Conservation (phyloP, 192 early-diverging fungal species). For the Dimargaris verticillata region DNA sequence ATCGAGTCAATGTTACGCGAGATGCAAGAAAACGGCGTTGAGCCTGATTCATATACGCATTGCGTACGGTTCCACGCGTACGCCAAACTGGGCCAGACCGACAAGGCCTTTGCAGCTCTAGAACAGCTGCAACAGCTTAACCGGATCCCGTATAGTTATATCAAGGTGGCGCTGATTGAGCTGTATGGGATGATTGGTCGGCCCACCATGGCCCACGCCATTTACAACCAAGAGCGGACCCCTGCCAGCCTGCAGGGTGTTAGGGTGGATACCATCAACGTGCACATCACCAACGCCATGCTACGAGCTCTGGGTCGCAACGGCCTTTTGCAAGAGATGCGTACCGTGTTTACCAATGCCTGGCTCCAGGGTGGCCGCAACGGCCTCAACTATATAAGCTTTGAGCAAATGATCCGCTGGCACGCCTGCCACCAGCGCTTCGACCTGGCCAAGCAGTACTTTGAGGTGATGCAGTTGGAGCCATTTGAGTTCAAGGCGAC, state of each 20-base stretch:
- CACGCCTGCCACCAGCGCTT: background rate
- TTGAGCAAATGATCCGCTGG: slow-evolving; percentile 6
- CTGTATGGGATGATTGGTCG: slow-evolving; percentile 1
- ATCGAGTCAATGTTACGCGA: background rate
- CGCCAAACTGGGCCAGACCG: background rate
- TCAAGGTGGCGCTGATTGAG: background rate
- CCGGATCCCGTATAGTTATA: no score
- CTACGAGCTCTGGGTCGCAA: background rate
- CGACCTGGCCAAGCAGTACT: background rate
- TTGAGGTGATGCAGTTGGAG: slow-evolving; percentile 7
- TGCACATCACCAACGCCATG: background rate
- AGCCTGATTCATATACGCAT: background rate
- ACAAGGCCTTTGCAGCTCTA: background rate
- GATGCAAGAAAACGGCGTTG: background rate
- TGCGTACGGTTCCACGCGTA: slow-evolving; percentile 1
- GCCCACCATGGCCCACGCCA: background rate
- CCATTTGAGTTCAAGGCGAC: background rate
- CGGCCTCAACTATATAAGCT: background rate
- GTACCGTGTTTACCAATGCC: background rate
- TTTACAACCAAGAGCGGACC: background rate
- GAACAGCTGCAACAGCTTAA: background rate
- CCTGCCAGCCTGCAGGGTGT: background rate
- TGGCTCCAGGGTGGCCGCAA: background rate
- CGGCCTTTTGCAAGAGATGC: background rate
- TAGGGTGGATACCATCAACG: background rate